Evolutionary conservation across 495 filamentous ascomycete species (phyloP).

Genomic region (Articulospora tetracladia): DNA sequence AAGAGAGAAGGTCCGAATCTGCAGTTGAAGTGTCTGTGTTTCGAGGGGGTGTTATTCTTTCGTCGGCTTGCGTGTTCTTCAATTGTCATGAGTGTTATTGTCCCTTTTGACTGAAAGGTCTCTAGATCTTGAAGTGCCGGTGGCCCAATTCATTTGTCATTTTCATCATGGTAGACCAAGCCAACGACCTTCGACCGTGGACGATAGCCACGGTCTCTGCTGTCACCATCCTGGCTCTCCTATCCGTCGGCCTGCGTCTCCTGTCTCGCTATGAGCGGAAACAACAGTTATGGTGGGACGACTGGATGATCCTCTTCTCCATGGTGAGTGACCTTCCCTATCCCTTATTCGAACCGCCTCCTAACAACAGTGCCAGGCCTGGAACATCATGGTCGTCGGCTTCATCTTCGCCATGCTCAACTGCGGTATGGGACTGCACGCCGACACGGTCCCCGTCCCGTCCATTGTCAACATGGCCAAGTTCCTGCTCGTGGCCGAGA

Average conservation of each 20-base stretch:
- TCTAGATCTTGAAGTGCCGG: too few species aligned
- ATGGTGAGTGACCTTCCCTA: conserved; percentile 26
- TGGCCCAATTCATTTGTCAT: neutral
- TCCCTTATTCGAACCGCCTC: neutral
- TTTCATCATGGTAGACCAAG: conserved; percentile 8
- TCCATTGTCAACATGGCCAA: conserved; percentile 33
- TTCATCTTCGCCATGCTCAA: conserved; percentile 33
- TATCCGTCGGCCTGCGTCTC: conserved; percentile 31
- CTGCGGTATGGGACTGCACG: conserved; percentile 33
- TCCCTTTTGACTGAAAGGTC: too few species aligned
- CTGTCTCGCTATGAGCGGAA: conserved; percentile 29
- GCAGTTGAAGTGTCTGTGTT: too few species aligned
- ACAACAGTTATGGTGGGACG: conserved; percentile 37
- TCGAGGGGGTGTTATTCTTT: too few species aligned
- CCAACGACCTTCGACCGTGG: conserved; percentile 33
- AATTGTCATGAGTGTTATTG: too few species aligned
- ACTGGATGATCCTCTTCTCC: conserved; percentile 35
- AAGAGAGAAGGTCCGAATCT: too few species aligned
- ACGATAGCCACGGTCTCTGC: conserved; percentile 30
- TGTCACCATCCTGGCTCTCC: conserved; percentile 12
- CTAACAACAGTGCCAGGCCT: conserved; percentile 21
- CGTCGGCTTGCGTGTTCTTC: neutral
- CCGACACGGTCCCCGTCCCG: conserved; percentile 15
- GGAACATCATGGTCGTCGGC: conserved; percentile 32
- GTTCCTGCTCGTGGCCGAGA: conserved; percentile 33